Evolutionary conservation across 1,284 basidiomycete species (phyloP).

Genomic region (Pyrrhoderma noxium): DNA sequence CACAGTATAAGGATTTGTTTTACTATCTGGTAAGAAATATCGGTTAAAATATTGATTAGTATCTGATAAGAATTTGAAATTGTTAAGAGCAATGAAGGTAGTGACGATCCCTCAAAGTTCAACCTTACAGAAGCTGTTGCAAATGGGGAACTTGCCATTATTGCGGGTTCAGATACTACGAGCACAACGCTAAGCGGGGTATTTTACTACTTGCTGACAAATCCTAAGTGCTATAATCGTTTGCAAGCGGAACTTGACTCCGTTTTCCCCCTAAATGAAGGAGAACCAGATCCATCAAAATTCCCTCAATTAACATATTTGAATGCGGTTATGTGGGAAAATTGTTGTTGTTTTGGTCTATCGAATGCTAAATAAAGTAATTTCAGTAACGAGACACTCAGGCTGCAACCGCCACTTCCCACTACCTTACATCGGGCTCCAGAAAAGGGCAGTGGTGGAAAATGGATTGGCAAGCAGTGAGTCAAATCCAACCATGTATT

Average conservation of each 20-base stretch:
- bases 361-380: not conserved
- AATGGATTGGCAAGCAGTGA: slow-evolving; percentile 13
- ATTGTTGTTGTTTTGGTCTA: not conserved
- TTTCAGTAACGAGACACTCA: slow-evolving; percentile 14
- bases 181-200: slow-evolving; percentile 28
- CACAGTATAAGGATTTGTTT: slow-evolving; percentile 11
- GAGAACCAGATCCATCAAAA: slow-evolving; percentile 16
- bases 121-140: slow-evolving; percentile 24
- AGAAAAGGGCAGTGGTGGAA: slow-evolving; percentile 15
- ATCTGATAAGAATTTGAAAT: not conserved
- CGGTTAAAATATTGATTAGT: not conserved
- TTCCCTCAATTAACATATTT: slow-evolving; percentile 27
- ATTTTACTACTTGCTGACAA: slow-evolving; percentile 28
- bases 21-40: slow-evolving; percentile 8
- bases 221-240: slow-evolving; percentile 26
- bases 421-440: slow-evolving; percentile 15
- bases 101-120: slow-evolving; percentile 21
- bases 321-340: slow-evolving; percentile 29
- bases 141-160: slow-evolving; percentile 31
- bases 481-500: too few species aligned
- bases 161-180: slow-evolving; percentile 32
- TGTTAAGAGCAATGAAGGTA: slow-evolving; percentile 24
- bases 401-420: slow-evolving; percentile 13
- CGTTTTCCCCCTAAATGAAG: slow-evolving; percentile 18
- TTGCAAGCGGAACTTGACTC: slow-evolving; percentile 27